Percentiles rank a stretch among this genome's conserved stretches.
Evolutionary conservation across 352 stramenopile species (phyloP).

Genomic region (Phytopythium oedochilum): DNA sequence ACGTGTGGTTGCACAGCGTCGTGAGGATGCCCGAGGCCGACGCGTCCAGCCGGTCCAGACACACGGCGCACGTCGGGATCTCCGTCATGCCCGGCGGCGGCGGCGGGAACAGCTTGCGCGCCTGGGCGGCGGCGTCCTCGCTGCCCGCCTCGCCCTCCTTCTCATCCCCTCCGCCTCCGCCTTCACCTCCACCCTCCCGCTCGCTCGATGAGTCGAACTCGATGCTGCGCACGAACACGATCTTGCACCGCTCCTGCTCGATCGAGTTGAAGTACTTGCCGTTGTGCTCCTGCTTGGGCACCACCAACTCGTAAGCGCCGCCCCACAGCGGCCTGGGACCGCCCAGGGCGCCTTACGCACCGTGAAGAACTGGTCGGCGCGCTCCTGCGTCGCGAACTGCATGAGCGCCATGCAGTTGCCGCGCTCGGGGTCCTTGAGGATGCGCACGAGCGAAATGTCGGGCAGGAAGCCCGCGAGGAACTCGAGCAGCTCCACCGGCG

Average conservation of each 20-base stretch:
- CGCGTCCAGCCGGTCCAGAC: slow-evolving; percentile 85
- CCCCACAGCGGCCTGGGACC: no score
- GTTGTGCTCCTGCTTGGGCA: slow-evolving; percentile 80
- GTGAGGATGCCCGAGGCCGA: slow-evolving; percentile 91
- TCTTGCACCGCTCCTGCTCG: slow-evolving; percentile 85
- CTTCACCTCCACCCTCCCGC: neutral
- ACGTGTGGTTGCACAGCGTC: slow-evolving; percentile 98
- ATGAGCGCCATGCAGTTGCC: slow-evolving; percentile 86
- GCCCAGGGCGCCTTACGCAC: no score
- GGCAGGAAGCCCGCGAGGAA: slow-evolving; percentile 72
- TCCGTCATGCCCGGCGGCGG: slow-evolving; percentile 79
- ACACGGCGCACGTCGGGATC: slow-evolving; percentile 90
- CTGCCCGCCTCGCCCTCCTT: slow-evolving; percentile 6
- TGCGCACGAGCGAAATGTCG: slow-evolving; percentile 72
- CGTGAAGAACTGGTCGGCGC: slow-evolving; percentile 79
- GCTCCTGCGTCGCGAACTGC: slow-evolving; percentile 74
- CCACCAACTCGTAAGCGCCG: no score
- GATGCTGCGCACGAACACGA: slow-evolving; percentile 88
- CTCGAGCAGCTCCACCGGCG: slow-evolving; percentile 79
- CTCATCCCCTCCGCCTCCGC: slow-evolving; percentile 16
- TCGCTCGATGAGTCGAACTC: slow-evolving; percentile 64
- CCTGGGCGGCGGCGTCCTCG: slow-evolving; percentile 11
- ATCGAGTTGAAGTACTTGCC: slow-evolving; percentile 92
- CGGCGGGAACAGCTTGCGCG: slow-evolving; percentile 44
- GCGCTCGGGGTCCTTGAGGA: slow-evolving; percentile 76